These are phyloP conservation scores for Lactifluus echinatus DNA, from an alignment of 768 basidiomycete species.

Conservation along the genomic window DNA sequence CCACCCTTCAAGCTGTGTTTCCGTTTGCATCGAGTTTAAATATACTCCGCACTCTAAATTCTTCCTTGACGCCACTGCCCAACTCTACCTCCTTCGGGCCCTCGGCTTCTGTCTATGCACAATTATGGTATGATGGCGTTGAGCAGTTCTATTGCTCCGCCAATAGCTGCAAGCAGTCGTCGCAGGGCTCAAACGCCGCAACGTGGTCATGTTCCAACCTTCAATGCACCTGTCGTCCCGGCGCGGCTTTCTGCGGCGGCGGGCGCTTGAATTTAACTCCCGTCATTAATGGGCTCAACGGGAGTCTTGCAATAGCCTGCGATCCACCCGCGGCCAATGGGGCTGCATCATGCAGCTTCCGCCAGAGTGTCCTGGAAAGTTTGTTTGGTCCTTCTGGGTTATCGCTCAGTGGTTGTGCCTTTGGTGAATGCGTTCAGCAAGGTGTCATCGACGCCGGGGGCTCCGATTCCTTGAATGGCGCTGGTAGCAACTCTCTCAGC, in stretches of 20 bases:
- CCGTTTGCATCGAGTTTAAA: conserved; percentile 66
- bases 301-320: conserved; percentile 63
- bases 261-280: conserved; percentile 40
- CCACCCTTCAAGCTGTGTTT: conserved; percentile 70
- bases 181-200: conserved; percentile 33
- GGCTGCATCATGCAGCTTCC: conserved; percentile 62
- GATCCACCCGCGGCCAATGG: conserved; percentile 36
- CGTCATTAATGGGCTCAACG: conserved; percentile 57
- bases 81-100: conserved; percentile 51
- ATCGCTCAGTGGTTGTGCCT: conserved; percentile 61
- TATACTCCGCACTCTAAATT: conserved; percentile 67
- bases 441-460: conserved; percentile 55
- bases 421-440: conserved; percentile 86
- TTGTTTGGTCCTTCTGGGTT: conserved; percentile 74
- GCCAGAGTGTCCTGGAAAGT: conserved; percentile 53
- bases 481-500: conserved; percentile 42
- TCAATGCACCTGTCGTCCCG: conserved; percentile 60
- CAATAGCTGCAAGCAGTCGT: conserved; percentile 55
- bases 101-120: conserved; percentile 48
- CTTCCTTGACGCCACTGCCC: conserved; percentile 59
- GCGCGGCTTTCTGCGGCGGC: conserved; percentile 70
- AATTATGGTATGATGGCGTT: conserved; percentile 69
- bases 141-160: conserved; percentile 87
- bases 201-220: conserved; percentile 70
- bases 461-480: conserved; percentile 20